Evolutionary conservation across 2,329 filamentous ascomycete species (phyloP), one percentile per base, ranked within the genome.

Genomic region (Trichophaea hybrida): DNA sequence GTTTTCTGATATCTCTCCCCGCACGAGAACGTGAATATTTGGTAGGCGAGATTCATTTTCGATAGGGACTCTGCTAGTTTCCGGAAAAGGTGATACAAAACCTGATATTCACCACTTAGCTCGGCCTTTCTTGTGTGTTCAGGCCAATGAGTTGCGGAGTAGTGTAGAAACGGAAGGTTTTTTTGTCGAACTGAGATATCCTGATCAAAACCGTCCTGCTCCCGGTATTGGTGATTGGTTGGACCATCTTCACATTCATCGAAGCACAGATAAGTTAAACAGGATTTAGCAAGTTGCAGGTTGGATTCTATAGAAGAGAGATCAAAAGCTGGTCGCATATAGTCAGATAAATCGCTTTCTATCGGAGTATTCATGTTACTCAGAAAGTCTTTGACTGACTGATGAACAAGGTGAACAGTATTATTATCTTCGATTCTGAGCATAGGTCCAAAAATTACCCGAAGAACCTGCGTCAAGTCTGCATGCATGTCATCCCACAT

Each of bases 381-480:
- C 2, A 68, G 58, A 40, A 67, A 68, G 52, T 67, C 67, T 15
- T 61, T 60, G 4, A 64, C 66, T 15, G 67, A 69, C 35, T 67
- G 60, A 40, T 68, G 68, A 2, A 66, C 65, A 12, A 68, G 57
- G 35, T 67, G 67, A 4, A 68, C 63, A 1, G 56, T 66, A 13
- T 61, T 57, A 7, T 58, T 62, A 10, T 61, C 61, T n/a, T 59
- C 50, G 4, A 66, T 61, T 12, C 61, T 61, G 12, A 66, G 54
- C 15, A 67, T 64, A 48, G 60, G 54, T 15, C 63, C 63, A 52
- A 64, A 60, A 2, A 67, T 43, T 17, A 55, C 52, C 24, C 64
- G 62, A 31, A 65, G 55, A 6, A 59, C 61, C 7, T 61, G 62
- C 54, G 64, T 59, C 15, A 63, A 60, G 13, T 64, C 63, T 17